Evolutionary conservation across 345 rosid species (phyloP).

Genomic region (Pistacia vera): DNA sequence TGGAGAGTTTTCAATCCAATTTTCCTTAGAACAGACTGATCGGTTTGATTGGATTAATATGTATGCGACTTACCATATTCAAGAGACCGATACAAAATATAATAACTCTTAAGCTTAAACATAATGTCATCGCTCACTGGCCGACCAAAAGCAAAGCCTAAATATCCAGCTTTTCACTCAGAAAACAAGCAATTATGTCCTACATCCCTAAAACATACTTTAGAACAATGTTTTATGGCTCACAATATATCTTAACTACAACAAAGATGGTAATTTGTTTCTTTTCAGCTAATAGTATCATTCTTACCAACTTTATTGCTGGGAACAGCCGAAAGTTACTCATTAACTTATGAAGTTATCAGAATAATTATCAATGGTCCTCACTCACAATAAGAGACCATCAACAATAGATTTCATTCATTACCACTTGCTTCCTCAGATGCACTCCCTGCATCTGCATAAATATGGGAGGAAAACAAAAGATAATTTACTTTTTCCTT

Average conservation of each 20-base stretch:
- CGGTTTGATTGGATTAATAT: too few relatives aligned
- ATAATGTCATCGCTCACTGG: too few relatives aligned
- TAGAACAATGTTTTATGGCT: conserved; percentile 19
- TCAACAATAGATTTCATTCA: conserved; percentile 30
- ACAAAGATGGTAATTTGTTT: conserved; percentile 21
- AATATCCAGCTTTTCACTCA: conserved; percentile 2
- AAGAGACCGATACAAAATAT: too few relatives aligned
- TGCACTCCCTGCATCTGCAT: conserved; percentile 59
- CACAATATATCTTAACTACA: conserved; percentile 21
- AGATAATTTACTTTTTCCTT: background rate
- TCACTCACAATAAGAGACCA: background rate
- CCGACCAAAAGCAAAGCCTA: too few relatives aligned
- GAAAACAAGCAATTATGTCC: conserved; percentile 24
- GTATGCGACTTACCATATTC: too few relatives aligned
- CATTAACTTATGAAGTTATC: conserved; percentile 32
- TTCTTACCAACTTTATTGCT: conserved; percentile 34
- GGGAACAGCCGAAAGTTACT: conserved; percentile 30
- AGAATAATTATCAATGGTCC: conserved; percentile 34
- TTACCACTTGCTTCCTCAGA: conserved; percentile 50
- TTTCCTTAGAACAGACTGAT: too few relatives aligned
- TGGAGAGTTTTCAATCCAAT: too few relatives aligned
- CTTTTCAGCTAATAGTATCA: conserved; percentile 17
- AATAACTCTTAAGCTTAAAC: too few relatives aligned
- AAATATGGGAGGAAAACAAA: background rate
- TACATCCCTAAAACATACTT: conserved; percentile 2